Evolutionary conservation across 257 asterid genomes (phyloP).

Genomic region (Hygrophila difformis): DNA sequence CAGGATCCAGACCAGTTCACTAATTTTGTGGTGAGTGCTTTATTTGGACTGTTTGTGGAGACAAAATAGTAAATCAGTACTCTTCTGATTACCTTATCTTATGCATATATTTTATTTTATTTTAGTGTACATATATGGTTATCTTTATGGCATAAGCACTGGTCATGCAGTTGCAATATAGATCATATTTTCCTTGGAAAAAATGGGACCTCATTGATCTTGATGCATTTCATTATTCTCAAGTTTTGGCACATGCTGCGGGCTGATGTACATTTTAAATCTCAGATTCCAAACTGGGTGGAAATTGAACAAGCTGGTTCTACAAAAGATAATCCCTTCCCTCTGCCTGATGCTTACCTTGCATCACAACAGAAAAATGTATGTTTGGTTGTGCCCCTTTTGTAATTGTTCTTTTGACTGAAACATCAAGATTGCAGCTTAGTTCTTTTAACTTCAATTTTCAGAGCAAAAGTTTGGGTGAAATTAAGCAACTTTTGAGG

Average conservation of each 20-base stretch:
- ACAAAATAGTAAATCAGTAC: neutral
- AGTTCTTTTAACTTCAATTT: slow-evolving; percentile 12
- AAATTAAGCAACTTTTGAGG: slow-evolving; percentile 60
- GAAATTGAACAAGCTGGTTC: slow-evolving; percentile 57
- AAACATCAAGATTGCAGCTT: slow-evolving; percentile 9
- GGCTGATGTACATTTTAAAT: slow-evolving; percentile 15
- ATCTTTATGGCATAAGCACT: no score
- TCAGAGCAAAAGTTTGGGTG: slow-evolving; percentile 61
- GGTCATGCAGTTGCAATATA: no score
- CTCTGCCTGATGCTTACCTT: slow-evolving; percentile 71
- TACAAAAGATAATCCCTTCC: slow-evolving; percentile 67
- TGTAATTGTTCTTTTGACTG: no score
- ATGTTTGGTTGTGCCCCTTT: no score
- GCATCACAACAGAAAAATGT: slow-evolving; percentile 75
- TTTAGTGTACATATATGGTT: neutral
- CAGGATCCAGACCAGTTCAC: slow-evolving; percentile 77
- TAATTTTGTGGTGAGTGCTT: slow-evolving; percentile 48
- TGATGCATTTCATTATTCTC: no score
- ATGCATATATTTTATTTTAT: slow-evolving; percentile 9
- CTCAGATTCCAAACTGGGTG: slow-evolving; percentile 74
- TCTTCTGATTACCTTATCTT: slow-evolving; percentile 3
- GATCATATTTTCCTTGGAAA: no score
- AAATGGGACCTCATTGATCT: no score
- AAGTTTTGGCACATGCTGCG: slow-evolving; percentile 1
- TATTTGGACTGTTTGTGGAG: slow-evolving; percentile 10